Evolutionary conservation across 805 yeast genomes (phyloP), one percentile per base, ranked within the genome.

Genomic region (Sugiyamaella smithiae): DNA sequence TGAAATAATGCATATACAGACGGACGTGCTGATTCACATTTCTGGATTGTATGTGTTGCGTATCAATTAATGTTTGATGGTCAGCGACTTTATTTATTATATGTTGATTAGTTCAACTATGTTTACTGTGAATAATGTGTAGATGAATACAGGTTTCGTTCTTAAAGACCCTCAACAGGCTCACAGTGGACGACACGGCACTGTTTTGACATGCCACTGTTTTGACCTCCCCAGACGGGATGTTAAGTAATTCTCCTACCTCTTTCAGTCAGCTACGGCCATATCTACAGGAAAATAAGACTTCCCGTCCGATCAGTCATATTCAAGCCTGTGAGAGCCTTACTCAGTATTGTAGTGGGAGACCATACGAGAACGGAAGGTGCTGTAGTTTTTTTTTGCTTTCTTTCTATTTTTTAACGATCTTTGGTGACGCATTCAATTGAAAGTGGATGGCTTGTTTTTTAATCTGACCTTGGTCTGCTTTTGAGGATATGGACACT

Each of bases 281-380:
- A 73, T 72, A 74, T 71, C 77, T 70, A 73, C 76, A 72, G 70
- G 77, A 74, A 74, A 73, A 74, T 77, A 74, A 77, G 76, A 75
- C 73, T 74, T 73, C 77, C 78, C 78, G 77, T 73, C 77, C 77
- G 77, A 73, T 72, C 77, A 73, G 72, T 75, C 70, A 75, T 72
- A 73, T 77, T 74, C 72, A 72, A 72, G 73, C 77, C 69, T 73
- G 75, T 72, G 72, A 73, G 77, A 70, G 77, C 76, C 75, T 69
- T 73, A 72, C 76, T 70, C 75, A 73, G 77, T 72, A 73, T 70
- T 71, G 71, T 71, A 35, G 38, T 35, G 38, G 38, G 38, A 35
- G 38, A 35, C 38, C 38, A 35, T 35, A 35, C 22, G 19, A 14
- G 38, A 35, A 35, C 38, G 38, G 38, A 35, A 35, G 38, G 38